phyloP scores from a whole-genome alignment of 2,329 filamentous ascomycete species.

The Coleophoma cylindrospora region DNA sequence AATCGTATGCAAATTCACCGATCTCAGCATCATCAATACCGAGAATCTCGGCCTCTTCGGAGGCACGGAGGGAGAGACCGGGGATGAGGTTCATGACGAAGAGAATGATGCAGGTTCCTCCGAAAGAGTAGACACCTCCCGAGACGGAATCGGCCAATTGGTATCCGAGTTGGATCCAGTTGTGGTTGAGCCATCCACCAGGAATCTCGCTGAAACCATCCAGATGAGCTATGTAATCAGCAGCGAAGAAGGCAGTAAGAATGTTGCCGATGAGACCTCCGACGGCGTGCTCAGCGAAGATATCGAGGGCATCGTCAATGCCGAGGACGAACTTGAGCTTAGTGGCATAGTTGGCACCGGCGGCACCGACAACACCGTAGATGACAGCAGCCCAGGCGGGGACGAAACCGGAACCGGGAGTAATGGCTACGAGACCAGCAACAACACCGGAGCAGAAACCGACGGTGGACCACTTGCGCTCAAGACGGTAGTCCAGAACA shows the following conservation, averaged over 20 bases:
- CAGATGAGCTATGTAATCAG: conserved; percentile 77
- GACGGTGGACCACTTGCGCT: conserved; percentile 88
- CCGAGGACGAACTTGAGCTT: conserved; percentile 82
- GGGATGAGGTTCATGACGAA: conserved; percentile 77
- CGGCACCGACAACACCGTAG: conserved; percentile 71
- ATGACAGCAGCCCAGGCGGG: conserved; percentile 80
- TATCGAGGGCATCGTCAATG: conserved; percentile 83
- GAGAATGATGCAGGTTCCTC: conserved; percentile 71
- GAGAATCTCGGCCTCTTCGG: conserved; percentile 73
- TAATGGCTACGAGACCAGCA: conserved; percentile 82
- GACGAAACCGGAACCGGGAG: conserved; percentile 79
- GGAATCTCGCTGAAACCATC: conserved; percentile 63
- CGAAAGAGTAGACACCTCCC: conserved; percentile 74
- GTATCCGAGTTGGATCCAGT: conserved; percentile 81
- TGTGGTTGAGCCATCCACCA: conserved; percentile 77
- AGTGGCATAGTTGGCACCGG: conserved; percentile 82
- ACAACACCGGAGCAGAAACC: conserved; percentile 91
- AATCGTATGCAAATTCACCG: conserved; percentile 94
- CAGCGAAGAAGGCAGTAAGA: conserved; percentile 76
- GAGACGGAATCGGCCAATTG: conserved; percentile 78
- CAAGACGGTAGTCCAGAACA: conserved; percentile 80
- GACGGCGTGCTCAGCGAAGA: conserved; percentile 78
- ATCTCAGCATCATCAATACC: conserved; percentile 89
- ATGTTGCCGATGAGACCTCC: conserved; percentile 77
- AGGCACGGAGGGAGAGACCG: conserved; percentile 67